Conservation (phyloP, 176 grass and related monocot genomes). For the Microstegium vimineum region DNA sequence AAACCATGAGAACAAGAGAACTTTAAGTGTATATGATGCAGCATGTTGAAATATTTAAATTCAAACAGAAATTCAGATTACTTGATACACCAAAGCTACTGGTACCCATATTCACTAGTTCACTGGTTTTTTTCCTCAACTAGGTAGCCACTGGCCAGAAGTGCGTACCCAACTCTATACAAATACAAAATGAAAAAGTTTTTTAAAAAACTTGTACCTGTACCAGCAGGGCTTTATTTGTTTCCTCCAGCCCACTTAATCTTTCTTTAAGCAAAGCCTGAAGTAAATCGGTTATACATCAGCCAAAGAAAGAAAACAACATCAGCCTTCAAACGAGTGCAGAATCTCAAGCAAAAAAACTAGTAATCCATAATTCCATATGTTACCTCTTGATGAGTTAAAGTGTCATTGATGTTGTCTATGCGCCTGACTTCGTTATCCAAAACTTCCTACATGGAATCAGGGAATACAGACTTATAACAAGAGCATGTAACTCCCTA, state of each 20-base stretch:
- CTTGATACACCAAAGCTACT: not conserved
- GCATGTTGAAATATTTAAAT: constrained; percentile 5
- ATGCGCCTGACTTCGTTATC: constrained; percentile 55
- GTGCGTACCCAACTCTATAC: not conserved
- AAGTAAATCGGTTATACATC: constrained; percentile 29
- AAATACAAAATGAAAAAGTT: constrained; percentile 20
- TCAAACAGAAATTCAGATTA: constrained; percentile 1
- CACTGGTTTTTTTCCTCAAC: not conserved
- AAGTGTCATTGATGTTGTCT: constrained; percentile 44
- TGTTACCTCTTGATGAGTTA: constrained; percentile 58
- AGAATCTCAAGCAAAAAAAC: constrained; percentile 2
- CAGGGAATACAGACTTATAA: constrained; percentile 17
- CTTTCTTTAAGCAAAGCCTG: constrained; percentile 58
- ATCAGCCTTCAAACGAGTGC: not conserved
- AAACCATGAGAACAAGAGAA: not conserved
- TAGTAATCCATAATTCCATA: constrained; percentile 14
- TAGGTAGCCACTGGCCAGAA: not conserved
- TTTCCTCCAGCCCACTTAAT: constrained; percentile 67
- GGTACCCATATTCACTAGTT: constrained; percentile 13
- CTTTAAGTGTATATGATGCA: not conserved
- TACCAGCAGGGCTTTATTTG: constrained; percentile 40
- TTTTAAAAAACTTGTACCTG: constrained; percentile 50
- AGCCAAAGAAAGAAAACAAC: constrained; percentile 12
- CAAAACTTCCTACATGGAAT: constrained; percentile 53
- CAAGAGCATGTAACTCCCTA: not conserved